Base-by-base conservation (phyloP, 2,329 filamentous ascomycete genomes). In the Claviceps maximensis region DNA sequence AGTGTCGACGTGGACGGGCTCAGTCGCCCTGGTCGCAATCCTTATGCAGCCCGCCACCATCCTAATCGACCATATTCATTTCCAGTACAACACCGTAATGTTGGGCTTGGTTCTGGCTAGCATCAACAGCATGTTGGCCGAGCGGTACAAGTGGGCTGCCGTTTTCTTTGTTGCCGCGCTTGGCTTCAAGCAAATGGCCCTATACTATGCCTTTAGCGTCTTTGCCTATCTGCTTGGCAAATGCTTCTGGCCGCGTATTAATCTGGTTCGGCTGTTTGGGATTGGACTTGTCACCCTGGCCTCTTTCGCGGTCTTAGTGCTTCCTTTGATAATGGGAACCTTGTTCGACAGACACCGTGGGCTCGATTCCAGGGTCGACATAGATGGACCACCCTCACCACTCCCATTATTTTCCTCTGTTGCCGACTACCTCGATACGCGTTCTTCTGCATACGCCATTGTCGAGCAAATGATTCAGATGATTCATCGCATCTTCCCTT, bases 41-140 rank as follows among this genome's bases (percentile, higher is more conserved):
- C 75, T 98, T 29, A 86, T 98, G 82, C 93, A 97, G 65, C 93
- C 93, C 1, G 83, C 83, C 3, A 88, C 84, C 1, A 89, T 97
- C 40, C 79, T 98, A 29, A 86, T 98, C 60, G 93, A 98, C 65
- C 91, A 98, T 64, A 87, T 91, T 7, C 93, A 85, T 65, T 98
- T 98, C 66, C 93, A 98, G 70, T 98, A 96, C 70, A 98, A 98
- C 67, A 95, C 90, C 0, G 90, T 98, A 50, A 98, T 98, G 93
- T 82, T 98, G 17, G 93, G 94, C 2, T 80, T 97, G 48, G 82
- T 93, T 10, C 74, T 94, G 31, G 89, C 89, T 0, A 88, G 85
- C 61, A 82, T 96, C 72, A 93, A 91, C 44, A 93, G 87, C 66
- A 86, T 97, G 71, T 69, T 95, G 50, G 89, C 89, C 3, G 87